These are phyloP conservation scores for Pouteria glomerata DNA, from an alignment of 148 eudicot genomes.

Conservation along the genomic window DNA sequence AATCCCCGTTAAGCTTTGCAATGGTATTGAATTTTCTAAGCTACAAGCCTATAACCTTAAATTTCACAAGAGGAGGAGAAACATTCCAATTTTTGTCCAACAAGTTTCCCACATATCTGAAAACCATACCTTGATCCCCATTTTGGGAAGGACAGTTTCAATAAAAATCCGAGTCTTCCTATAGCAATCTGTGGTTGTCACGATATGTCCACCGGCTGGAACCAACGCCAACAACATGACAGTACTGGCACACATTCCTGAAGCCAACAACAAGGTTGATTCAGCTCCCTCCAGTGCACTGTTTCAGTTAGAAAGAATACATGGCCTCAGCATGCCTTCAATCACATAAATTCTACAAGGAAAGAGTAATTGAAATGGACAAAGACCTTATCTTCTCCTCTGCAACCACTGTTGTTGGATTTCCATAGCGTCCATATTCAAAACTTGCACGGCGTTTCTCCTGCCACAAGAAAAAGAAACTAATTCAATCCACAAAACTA, in stretches of 20 bases:
- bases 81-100: no score
- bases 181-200: conserved; percentile 91
- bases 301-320: conserved; percentile 11
- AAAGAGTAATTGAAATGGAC: background rate
- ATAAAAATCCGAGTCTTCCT: conserved; percentile 84
- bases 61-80: no score
- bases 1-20: background rate
- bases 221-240: conserved; percentile 83
- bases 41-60: background rate
- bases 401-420: conserved; percentile 56
- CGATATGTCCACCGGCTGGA: conserved; percentile 92
- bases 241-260: conserved; percentile 96
- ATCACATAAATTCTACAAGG: background rate
- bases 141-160: conserved; percentile 76
- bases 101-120: background rate
- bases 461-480: conserved; percentile 25
- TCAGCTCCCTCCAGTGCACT: conserved; percentile 99
- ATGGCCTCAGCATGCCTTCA: background rate
- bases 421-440: conserved; percentile 94
- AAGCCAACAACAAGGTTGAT: conserved; percentile 78
- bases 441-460: conserved; percentile 73
- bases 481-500: background rate
- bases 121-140: conserved; percentile 73
- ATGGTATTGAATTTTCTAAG: background rate
- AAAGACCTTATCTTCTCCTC: conserved; percentile 84